Base-by-base conservation (phyloP, 257 asterid genomes). In the Jasminum sambac region DNA sequence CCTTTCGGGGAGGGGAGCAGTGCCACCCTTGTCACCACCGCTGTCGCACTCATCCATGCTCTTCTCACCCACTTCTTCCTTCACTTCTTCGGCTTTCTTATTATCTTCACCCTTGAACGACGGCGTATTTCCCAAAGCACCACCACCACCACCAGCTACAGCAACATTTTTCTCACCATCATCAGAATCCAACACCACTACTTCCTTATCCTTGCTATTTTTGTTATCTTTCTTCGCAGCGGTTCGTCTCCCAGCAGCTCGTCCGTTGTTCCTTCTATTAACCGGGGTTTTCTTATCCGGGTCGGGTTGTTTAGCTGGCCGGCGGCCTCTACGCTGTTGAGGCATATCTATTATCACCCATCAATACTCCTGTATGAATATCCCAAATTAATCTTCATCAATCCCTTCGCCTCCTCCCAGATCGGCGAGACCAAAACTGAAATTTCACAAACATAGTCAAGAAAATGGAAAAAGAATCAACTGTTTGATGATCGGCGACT, bases 261-360 rank as follows among this genome's bases (percentile, higher is more conserved):
- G 50, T 12, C 25, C 21, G 57, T 36, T 64, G n/a, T 26, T 64
- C 55, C 13, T 13, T 39, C 42, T 25, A 38, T 17, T 37, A n/a
- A 17, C 34, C 11, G 52, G 69, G 37, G 38, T 16, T 64, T 61
- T 62, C 63, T 72, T 71, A 17, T 30, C 42, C 64, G 58, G 60
- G 66, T 30, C 64, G 43, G 41, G 69, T 66, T 64, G 72, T 38
- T 26, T 10, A 37, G 61, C 48, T 4, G 71, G 64, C 64, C 71
- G 78, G 73, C 86, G 84, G 78, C 86, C 85, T 78, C 79, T 76
- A 73, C 88, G 86, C 84, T 76, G 79, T 78, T 79, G 86, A 84
- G 86, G 86, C 84, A 81, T 80, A 74, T 71, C 79, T 70, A 80
- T 66, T 74, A 72, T 73, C 82, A 80, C 67, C 84, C 73, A 66